phyloP scores from a whole-genome alignment of 75 land plant genomes.

The Selaginella moellendorffii region DNA sequence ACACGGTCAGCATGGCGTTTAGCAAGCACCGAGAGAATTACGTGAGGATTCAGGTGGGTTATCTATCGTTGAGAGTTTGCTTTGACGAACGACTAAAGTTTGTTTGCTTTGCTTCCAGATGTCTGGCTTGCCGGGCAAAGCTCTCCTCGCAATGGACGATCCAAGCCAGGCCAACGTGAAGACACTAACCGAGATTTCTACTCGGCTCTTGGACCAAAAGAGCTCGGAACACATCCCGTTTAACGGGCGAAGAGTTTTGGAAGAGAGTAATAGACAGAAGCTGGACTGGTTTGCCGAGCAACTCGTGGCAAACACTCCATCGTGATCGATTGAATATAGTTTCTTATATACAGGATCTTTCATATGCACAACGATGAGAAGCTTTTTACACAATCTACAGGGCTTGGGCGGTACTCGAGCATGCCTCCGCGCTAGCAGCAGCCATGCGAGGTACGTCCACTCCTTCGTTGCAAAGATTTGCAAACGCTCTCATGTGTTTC shows the following conservation, averaged over 20 bases:
- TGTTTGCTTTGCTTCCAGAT: slow-evolving; percentile 25
- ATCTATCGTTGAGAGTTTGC: no score
- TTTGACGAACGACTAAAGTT: no score
- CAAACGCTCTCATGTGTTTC: slow-evolving; percentile 76
- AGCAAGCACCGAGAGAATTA: slow-evolving; percentile 43
- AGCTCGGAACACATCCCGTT: slow-evolving; percentile 69
- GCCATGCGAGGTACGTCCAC: slow-evolving; percentile 24
- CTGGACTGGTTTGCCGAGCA: slow-evolving; percentile 53
- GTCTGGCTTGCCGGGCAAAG: slow-evolving; percentile 22
- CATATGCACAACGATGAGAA: no score
- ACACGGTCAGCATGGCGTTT: slow-evolving; percentile 65
- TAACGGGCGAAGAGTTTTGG: slow-evolving; percentile 51
- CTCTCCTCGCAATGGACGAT: slow-evolving; percentile 16
- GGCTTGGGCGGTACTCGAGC: no score
- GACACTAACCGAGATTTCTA: slow-evolving; percentile 28
- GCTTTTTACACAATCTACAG: no score
- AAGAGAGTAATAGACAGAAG: slow-evolving; percentile 49
- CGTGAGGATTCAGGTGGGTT: slow-evolving; percentile 64
- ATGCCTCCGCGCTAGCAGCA: slow-evolving; percentile 27
- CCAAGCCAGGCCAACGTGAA: slow-evolving; percentile 45
- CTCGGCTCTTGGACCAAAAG: slow-evolving; percentile 39
- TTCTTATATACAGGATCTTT: no score
- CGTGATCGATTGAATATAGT: no score
- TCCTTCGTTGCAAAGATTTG: slow-evolving; percentile 63
- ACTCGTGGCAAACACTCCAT: no score